Evolutionary conservation across 2,329 filamentous ascomycete species (phyloP), one percentile per base, ranked within the genome.

Genomic region (Mycosphaerella sp.): DNA sequence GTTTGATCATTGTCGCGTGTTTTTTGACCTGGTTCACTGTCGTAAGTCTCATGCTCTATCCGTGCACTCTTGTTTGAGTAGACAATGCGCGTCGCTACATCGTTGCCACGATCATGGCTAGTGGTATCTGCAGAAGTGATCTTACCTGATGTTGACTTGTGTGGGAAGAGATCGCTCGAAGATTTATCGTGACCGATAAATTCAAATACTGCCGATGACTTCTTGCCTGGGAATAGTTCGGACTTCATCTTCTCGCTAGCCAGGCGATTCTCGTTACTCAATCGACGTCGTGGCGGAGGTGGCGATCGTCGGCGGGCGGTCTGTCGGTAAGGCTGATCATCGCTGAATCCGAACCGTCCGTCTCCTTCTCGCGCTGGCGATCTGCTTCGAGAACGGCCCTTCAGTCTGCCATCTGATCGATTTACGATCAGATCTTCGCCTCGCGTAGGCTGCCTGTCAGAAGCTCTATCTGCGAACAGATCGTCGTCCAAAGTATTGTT

Each of bases 301-400:
- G 66, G 65, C 49, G 71, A 74, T 35, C 74, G 66, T 53, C 69
- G 69, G 18, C 73, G 69, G 61, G 72, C 52, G 64, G 70, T 57
- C 61, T 66, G 49, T 64, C 71, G 54, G 58, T 73, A 68, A 41
- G 78, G 69, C 13, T 75, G 73, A 44, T 75, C 70, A 25, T 79
- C 74, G n/a, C 64, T 65, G 57, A 77, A 77, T 6, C 74, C 74
- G 34, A 67, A 72, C 4, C 73, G 68, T 14, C 77, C 73, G 48
- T 75, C 71, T 10, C 71, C 75, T 34, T 74, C 73, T 41, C 72
- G 67, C 43, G 59, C 60, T 25, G 81, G 81, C 6, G 80, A 84
- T 14, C 80, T 80, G 64, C 79, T 83, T 56, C 81, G 77, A 12
- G 45, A 41, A 18, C 37, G 25, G 60, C 79, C 72, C 41, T 80